Evolutionary conservation across 2,329 filamentous ascomycete species (phyloP).

Genomic region (Diaporthe batatas): DNA sequence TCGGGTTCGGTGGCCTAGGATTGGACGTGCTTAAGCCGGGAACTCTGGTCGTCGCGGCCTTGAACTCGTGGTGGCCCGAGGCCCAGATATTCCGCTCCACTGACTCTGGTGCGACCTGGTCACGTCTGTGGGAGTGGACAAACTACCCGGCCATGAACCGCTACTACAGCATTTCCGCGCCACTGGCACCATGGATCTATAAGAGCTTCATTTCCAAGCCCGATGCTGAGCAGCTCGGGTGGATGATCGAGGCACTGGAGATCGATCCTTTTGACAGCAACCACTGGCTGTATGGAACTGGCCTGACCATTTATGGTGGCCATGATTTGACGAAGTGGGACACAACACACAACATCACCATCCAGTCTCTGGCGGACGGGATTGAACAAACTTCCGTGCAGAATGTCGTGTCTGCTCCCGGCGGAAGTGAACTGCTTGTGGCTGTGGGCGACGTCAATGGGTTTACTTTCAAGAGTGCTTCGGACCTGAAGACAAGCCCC

Average conservation of each 20-base stretch:
- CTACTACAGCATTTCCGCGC: slow-evolving; percentile 61
- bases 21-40: slow-evolving; percentile 67
- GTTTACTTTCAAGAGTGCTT: slow-evolving; percentile 59
- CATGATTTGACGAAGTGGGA: slow-evolving; percentile 70
- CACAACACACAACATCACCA: slow-evolving; percentile 60
- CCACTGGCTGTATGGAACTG: slow-evolving; percentile 73
- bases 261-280: slow-evolving; percentile 71
- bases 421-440: slow-evolving; percentile 64
- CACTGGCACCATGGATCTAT: slow-evolving; percentile 67
- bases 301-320: slow-evolving; percentile 56
- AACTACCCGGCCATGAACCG: slow-evolving; percentile 59
- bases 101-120: slow-evolving; percentile 68
- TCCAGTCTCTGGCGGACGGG: slow-evolving; percentile 65
- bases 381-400: slow-evolving; percentile 68
- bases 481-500: slow-evolving; percentile 57
- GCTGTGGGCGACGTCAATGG: slow-evolving; percentile 66
- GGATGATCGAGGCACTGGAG: slow-evolving; percentile 72
- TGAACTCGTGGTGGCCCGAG: slow-evolving; percentile 73
- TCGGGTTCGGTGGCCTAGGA: slow-evolving; percentile 68
- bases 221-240: slow-evolving; percentile 66
- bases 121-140: slow-evolving; percentile 65
- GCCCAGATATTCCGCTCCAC: slow-evolving; percentile 68
- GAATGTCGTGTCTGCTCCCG: slow-evolving; percentile 62
- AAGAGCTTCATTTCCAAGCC: slow-evolving; percentile 58
- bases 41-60: slow-evolving; percentile 67